A percentile compares a stretch with the other conserved stretches of the same genome.
phyloP scores from a whole-genome alignment of 441 rosid genomes.

The Theobroma grandiflorum region DNA sequence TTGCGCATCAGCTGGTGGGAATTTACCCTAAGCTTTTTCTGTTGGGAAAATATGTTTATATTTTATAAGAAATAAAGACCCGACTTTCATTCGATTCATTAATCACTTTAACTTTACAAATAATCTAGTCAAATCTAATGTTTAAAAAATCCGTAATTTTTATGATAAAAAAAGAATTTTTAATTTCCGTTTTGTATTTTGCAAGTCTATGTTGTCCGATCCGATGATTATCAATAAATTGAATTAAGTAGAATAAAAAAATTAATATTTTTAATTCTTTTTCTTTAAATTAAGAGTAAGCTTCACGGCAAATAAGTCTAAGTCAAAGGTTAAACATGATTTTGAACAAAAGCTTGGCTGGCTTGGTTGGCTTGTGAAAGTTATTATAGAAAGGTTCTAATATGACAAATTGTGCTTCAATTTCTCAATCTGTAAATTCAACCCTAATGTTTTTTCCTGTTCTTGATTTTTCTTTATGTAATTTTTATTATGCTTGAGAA shows the following conservation, averaged over 20 bases:
- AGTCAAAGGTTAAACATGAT: neutral
- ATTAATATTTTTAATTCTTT: too few relatives aligned
- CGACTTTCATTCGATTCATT: too few relatives aligned
- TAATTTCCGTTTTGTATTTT: too few relatives aligned
- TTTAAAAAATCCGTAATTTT: too few relatives aligned
- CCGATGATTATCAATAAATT: too few relatives aligned
- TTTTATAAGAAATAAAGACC: neutral
- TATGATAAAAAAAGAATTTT: too few relatives aligned
- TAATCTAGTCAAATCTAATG: too few relatives aligned
- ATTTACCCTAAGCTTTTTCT: neutral
- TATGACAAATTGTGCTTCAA: conserved; percentile 13
- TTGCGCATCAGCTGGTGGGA: conserved; percentile 12
- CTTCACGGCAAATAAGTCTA: neutral
- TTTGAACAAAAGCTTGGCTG: neutral
- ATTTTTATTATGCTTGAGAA: neutral
- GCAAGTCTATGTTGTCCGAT: too few relatives aligned
- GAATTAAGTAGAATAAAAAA: too few relatives aligned
- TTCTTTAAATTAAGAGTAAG: neutral
- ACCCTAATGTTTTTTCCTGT: neutral
- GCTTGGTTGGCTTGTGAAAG: neutral
- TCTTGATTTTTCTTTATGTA: neutral
- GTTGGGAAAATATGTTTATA: neutral
- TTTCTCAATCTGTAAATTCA: conserved; percentile 1
- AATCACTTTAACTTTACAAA: too few relatives aligned
- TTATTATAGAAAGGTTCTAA: neutral